Conservation (phyloP, 345 rosid genomes). For the Citrus trifoliata region DNA sequence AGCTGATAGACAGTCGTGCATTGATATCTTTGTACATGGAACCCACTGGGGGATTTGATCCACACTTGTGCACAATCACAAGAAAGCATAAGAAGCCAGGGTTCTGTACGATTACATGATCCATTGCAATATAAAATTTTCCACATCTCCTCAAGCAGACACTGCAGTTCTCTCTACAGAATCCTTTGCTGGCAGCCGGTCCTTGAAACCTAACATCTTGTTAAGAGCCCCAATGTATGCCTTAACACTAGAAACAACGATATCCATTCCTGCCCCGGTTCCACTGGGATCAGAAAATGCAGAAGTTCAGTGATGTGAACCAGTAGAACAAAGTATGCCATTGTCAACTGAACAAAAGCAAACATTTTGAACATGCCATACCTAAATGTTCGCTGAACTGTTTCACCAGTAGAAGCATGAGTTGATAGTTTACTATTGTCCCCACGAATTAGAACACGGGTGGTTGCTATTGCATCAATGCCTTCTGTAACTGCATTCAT, state of each 20-base stretch:
- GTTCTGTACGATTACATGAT: background rate
- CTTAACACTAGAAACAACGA: conserved; percentile 89
- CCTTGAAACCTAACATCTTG: conserved; percentile 79
- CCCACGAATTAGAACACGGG: conserved; percentile 86
- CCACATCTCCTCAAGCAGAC: conserved; percentile 30
- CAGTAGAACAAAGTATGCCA: background rate
- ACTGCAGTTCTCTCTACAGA: conserved; percentile 28
- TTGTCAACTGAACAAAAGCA: background rate
- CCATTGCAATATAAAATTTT: too few species aligned
- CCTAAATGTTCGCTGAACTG: conserved; percentile 69
- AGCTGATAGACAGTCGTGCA: background rate
- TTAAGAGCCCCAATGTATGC: conserved; percentile 83
- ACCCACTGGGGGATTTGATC: background rate
- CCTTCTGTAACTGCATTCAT: conserved; percentile 89
- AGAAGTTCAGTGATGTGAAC: background rate
- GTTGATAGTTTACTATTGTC: conserved; percentile 40
- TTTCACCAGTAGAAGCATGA: conserved; percentile 61
- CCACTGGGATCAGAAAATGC: conserved; percentile 46
- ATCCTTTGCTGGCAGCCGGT: conserved; percentile 20
- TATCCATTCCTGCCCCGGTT: conserved; percentile 80
- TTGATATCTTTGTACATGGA: background rate
- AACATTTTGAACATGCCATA: conserved; percentile 9
- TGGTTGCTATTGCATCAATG: conserved; percentile 94
- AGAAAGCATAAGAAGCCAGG: background rate
- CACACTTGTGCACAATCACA: background rate